Evolutionary conservation across 176 grass and related monocot genomes (phyloP).

Genomic region (Carex parvula): DNA sequence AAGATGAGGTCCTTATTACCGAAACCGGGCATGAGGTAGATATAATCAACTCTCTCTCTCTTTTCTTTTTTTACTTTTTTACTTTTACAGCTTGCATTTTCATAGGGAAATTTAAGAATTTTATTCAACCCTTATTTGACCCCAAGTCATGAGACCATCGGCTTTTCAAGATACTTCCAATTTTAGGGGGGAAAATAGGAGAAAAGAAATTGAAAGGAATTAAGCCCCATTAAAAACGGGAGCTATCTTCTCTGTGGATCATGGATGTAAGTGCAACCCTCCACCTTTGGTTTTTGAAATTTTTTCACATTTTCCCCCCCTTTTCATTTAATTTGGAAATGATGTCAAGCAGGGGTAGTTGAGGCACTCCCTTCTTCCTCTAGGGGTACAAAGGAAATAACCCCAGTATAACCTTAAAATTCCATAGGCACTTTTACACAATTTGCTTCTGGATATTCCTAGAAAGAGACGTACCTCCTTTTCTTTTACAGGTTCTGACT

Average conservation of each 20-base stretch:
- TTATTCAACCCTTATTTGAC: background rate
- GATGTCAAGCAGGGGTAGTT: background rate
- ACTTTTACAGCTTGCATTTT: background rate
- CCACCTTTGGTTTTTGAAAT: background rate
- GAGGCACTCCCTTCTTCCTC: background rate
- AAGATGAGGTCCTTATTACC: slow-evolving; percentile 92
- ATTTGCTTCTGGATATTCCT: slow-evolving; percentile 10
- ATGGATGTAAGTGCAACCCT: background rate
- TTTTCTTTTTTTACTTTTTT: background rate
- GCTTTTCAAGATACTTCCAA: slow-evolving; percentile 1
- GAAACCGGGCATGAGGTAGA: slow-evolving; percentile 77
- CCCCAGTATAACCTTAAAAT: background rate
- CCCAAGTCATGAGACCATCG: background rate
- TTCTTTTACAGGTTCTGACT: slow-evolving; percentile 57
- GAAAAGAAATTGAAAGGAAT: background rate
- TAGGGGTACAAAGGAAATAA: background rate
- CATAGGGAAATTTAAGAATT: background rate
- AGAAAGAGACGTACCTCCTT: background rate
- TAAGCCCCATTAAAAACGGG: background rate
- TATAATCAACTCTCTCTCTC: background rate
- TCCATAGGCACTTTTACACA: background rate
- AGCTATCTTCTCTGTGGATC: no score
- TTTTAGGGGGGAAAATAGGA: background rate
- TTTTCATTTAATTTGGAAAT: background rate
- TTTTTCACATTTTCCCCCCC: background rate